Evolutionary conservation across 495 filamentous ascomycete genomes (phyloP).

Genomic region (Aspergillus haitiensis): DNA sequence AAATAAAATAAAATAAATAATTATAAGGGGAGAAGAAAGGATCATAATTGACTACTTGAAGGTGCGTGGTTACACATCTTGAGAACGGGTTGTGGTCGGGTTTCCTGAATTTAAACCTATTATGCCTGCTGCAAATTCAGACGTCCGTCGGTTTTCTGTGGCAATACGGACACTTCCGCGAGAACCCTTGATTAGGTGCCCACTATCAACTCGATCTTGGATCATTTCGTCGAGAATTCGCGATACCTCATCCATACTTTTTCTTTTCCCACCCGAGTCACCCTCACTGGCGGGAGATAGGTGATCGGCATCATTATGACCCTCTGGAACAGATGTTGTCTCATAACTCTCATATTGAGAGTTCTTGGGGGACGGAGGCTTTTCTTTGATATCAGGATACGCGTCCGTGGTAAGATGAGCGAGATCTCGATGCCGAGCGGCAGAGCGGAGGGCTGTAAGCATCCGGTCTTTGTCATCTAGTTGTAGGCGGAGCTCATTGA

Average conservation of each 20-base stretch:
- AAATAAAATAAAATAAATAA: not conserved
- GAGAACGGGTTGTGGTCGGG: constrained; percentile 1
- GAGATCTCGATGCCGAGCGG: constrained; percentile 80
- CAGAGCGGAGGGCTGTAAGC: constrained; percentile 83
- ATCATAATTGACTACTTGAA: not conserved
- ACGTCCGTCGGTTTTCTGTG: constrained; percentile 37
- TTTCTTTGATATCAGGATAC: constrained; percentile 35
- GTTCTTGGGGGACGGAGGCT: constrained; percentile 30
- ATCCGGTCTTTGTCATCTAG: constrained; percentile 96
- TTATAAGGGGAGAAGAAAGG: not conserved
- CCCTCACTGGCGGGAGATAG: constrained; percentile 29
- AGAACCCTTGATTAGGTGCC: constrained; percentile 59
- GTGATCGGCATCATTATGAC: constrained; percentile 13
- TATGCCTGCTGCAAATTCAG: constrained; percentile 32
- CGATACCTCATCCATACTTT: constrained; percentile 84
- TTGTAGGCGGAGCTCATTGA: constrained; percentile 81
- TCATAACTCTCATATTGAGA: not conserved
- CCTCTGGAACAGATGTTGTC: constrained; percentile 7
- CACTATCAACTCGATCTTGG: constrained; percentile 74
- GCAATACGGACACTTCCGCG: constrained; percentile 57
- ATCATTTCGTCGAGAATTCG: constrained; percentile 94
- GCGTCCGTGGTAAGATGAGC: constrained; percentile 62
- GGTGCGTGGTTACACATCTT: not conserved
- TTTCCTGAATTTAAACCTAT: constrained; percentile 26
- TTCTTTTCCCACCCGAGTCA: constrained; percentile 53